Conservation (phyloP, 2,329 filamentous ascomycete genomes). For the Aspergillus pseudotamarii region DNA sequence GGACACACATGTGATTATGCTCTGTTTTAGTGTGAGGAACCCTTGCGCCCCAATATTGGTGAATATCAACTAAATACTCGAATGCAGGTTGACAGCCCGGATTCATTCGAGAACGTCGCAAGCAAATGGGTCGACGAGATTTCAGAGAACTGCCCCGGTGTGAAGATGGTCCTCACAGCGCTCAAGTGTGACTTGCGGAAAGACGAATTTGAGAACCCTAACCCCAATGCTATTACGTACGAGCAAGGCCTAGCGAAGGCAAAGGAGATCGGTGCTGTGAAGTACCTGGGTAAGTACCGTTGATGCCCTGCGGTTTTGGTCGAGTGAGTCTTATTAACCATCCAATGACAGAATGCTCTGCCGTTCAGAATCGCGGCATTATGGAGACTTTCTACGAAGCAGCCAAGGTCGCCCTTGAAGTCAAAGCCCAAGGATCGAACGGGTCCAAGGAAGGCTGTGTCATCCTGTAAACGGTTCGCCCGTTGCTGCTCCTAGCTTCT, state of each 20-base stretch:
- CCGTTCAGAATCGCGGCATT: conserved; percentile 96
- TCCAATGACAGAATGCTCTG: conserved; percentile 77
- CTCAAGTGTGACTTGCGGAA: conserved; percentile 96
- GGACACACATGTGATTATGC: conserved; percentile 98
- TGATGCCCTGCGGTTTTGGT: conserved; percentile 18
- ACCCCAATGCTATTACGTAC: conserved; percentile 72
- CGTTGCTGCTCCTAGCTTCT: neutral
- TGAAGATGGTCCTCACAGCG: conserved; percentile 92
- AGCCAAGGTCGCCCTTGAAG: conserved; percentile 79
- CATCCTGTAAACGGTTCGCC: conserved; percentile 33
- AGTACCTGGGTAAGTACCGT: conserved; percentile 72
- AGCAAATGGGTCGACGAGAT: conserved; percentile 99
- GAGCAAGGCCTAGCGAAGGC: conserved; percentile 90
- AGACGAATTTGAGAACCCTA: conserved; percentile 71
- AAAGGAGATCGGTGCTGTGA: conserved; percentile 84
- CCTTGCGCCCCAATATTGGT: neutral
- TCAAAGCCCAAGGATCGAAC: conserved; percentile 44
- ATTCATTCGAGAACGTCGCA: conserved; percentile 97
- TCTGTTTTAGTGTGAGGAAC: conserved; percentile 79
- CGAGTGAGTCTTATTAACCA: neutral
- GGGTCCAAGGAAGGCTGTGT: conserved; percentile 36
- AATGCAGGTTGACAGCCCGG: conserved; percentile 78
- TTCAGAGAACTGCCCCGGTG: conserved; percentile 92
- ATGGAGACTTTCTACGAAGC: conserved; percentile 99
- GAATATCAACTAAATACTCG: neutral